Base-by-base conservation (phyloP, 1,139 yeast species). In the Torulaspora globosa region DNA sequence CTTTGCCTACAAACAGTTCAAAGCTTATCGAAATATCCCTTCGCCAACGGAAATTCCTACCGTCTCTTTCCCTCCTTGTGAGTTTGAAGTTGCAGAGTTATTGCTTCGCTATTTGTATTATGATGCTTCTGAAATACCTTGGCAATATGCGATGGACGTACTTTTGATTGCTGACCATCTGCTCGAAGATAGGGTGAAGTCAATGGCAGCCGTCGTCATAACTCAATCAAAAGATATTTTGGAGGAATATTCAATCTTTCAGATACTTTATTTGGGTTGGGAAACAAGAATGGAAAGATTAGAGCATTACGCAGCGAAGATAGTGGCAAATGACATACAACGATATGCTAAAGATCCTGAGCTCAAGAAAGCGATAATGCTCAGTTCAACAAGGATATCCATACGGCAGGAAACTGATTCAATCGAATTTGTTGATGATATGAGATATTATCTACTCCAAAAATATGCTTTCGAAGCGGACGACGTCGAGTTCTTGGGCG, bases 361-460 rank as follows among this genome's bases (percentile, higher is more conserved):
- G 19, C 72, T 78, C 48, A 59, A 60, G 32, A 62, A 63, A 1
- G 64, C 75, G 10, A 71, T 78, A 6, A 11, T 59, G 18, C 74
- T 58, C 60, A 76, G 84, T 58, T 84, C 94, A 0, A 58, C 62
- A 10, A 69, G 88, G 55, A 83, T 85, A 47, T 61, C 72, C 18
- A 68, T 66, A 14, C 73, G 94, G 60, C 82, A 85, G 56, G 85
- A 79, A 48, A 82, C 86, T 0, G 95, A 85, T 65, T 82, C 94
- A 1, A 82, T 85, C 60, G 95, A 85, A 58, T 68, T 85, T 53
- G 70, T 85, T 33, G 95, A 85, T 66, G 95, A 85, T 66, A 80
- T 85, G 9, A 70, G 90, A 50, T 85, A 75, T 62, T 83, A 80
- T 54, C 63, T 85, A 5, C 46, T 63, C 8, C 51, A 70, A 54